These are phyloP conservation scores for Haplosporangium sp. DNA, from an alignment of 371 early-diverging fungal species.

Conservation along the genomic window DNA sequence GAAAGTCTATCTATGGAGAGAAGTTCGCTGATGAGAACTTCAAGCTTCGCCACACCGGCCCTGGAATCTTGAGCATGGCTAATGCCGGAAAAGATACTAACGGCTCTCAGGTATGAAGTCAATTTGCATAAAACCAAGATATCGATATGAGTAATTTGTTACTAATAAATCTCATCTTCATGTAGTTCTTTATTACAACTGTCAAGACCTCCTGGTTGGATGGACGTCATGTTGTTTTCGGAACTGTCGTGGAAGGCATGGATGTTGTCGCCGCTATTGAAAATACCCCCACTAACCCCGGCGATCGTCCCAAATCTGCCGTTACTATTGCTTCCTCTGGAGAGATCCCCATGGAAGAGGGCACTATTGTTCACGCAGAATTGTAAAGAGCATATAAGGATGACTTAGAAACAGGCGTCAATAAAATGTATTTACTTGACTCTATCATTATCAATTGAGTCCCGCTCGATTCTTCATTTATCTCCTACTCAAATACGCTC, in stretches of 20 bases:
- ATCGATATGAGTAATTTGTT: too few relatives aligned
- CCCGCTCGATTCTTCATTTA: too few relatives aligned
- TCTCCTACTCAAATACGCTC: too few relatives aligned
- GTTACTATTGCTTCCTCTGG: conserved; percentile 85
- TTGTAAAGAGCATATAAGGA: conserved; percentile 4
- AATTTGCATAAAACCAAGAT: too few relatives aligned
- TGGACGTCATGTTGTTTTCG: conserved; percentile 93
- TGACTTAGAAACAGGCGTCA: too few relatives aligned
- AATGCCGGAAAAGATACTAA: conserved; percentile 96
- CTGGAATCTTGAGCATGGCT: conserved; percentile 94
- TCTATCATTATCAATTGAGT: too few relatives aligned
- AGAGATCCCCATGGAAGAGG: conserved; percentile 57
- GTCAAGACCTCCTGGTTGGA: conserved; percentile 84
- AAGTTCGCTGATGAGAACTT: conserved; percentile 98
- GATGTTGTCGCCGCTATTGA: conserved; percentile 78
- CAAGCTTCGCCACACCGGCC: conserved; percentile 85
- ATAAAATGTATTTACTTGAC: too few relatives aligned
- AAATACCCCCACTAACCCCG: conserved; percentile 65
- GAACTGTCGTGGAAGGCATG: conserved; percentile 86
- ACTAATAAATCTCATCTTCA: too few relatives aligned
- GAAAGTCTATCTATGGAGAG: conserved; percentile 93
- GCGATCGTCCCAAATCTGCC: conserved; percentile 75
- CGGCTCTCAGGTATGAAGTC: conserved; percentile 83
- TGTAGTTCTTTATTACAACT: conserved; percentile 88
- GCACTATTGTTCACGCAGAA: conserved; percentile 35